Evolutionary conservation across 768 basidiomycete genomes (phyloP), one percentile per base, ranked within the genome.

Genomic region (Mycena leptocephala): DNA sequence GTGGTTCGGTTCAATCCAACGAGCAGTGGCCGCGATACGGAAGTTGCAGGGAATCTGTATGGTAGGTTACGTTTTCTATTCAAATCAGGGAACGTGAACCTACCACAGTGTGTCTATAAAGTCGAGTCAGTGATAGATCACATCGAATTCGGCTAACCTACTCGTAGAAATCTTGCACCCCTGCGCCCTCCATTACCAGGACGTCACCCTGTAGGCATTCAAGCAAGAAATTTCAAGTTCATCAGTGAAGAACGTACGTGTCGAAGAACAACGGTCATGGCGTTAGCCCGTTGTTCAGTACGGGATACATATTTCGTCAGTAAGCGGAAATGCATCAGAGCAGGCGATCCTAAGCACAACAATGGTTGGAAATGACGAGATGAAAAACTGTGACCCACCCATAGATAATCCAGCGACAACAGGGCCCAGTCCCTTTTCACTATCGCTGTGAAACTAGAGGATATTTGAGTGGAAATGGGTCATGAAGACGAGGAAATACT

Each of bases 281-380:
- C 88, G 41, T 87, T 86, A 13, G 84, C 75, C 65, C 84, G 76
- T 55, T 83, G 80, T 70, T 84, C 78, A 78, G 83, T 63, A 68
- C 80, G 76, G 26, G 82, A 82, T 78, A 80, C 79, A 61, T 88
- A 84, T 75, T 82, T 88, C 51, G 84, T 78, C 75, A 86, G 89
- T 33, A 88, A 82, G 26, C 95, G 92, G 81, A 96, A 96, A 80
- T 95, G 92, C 94, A 96, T 96, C 63, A 92, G 80, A 0, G 95
- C 95, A 10, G 93, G 88, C 8, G 95, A 92, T 33, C 77, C 77
- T 78, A 39, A 24, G 5, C 20, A 39, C 22, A 20, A 70, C 35
- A 53, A 11, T n/a, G n/a, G 55, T 22, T 41, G 7, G 33, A 62
- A 30, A 35, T 24, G 5, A 51, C 6, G 22, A 28, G 11, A n/a